phyloP scores from a whole-genome alignment of 2,329 filamentous ascomycete species.

The Rhynchosporium graminicola region DNA sequence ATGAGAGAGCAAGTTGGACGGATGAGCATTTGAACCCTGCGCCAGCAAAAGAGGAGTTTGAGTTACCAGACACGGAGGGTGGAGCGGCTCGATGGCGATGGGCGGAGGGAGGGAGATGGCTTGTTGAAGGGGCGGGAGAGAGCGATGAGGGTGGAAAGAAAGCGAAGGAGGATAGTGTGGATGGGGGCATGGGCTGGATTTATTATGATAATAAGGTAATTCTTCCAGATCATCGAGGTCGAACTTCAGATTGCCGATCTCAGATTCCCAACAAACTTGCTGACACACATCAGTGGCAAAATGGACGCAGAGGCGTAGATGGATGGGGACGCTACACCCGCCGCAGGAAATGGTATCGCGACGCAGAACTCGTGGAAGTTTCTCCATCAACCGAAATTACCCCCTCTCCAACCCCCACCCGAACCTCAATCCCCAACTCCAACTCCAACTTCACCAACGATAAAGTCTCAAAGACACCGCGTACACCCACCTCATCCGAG shows the following conservation, averaged over 20 bases:
- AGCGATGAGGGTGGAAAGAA: conserved; percentile 47
- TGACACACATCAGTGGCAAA: conserved; percentile 69
- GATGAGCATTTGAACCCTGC: conserved; percentile 90
- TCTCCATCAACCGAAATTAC: conserved; percentile 46
- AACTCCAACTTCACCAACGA: conserved; percentile 42
- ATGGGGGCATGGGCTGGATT: conserved; percentile 77
- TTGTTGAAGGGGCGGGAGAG: conserved; percentile 73
- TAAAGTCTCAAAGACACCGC: conserved; percentile 6
- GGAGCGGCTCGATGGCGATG: conserved; percentile 71
- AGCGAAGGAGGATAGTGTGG: conserved; percentile 41
- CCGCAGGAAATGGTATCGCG: conserved; percentile 91
- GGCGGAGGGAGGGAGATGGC: conserved; percentile 85
- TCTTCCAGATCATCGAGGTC: conserved; percentile 1
- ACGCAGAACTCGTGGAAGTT: conserved; percentile 89
- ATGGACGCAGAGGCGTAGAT: conserved; percentile 79
- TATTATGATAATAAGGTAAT: conserved; percentile 96
- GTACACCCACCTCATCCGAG: conserved; percentile 26
- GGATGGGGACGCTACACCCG: conserved; percentile 95
- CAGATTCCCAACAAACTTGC: neutral
- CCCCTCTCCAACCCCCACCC: conserved; percentile 46
- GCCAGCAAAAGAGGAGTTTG: conserved; percentile 71
- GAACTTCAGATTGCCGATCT: neutral
- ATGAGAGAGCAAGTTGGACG: conserved; percentile 89
- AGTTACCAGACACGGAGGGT: conserved; percentile 65
- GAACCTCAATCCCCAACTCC: conserved; percentile 31